Conservation (phyloP, 202 grass and related monocot species). For the Setaria viridis region DNA sequence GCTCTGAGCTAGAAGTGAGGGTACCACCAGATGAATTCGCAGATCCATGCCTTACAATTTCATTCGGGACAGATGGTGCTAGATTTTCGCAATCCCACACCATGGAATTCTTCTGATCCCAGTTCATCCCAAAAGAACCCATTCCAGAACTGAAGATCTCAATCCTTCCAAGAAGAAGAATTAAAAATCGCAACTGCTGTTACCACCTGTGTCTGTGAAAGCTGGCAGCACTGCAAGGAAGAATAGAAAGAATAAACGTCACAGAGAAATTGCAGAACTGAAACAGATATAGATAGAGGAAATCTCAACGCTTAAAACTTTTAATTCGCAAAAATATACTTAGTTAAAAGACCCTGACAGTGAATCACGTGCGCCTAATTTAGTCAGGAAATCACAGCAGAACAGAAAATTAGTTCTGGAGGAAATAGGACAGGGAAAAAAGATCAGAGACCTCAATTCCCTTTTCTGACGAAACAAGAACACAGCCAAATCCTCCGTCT, state of each 20-base stretch:
- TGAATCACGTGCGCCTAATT: neutral
- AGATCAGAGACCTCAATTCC: conserved; percentile 27
- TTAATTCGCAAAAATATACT: neutral
- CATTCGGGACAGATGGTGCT: neutral
- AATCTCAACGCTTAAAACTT: neutral
- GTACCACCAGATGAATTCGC: conserved; percentile 18
- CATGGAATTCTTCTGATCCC: conserved; percentile 45
- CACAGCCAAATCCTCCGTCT: neutral
- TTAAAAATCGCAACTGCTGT: conserved; percentile 27
- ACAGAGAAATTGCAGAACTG: neutral
- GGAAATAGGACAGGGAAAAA: neutral
- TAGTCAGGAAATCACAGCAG: neutral
- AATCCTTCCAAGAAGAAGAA: conserved; percentile 4
- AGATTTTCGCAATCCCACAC: conserved; percentile 50
- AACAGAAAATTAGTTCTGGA: neutral
- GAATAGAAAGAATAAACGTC: neutral
- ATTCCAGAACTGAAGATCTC: neutral
- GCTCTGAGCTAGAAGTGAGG: conserved; percentile 44
- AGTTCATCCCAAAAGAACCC: conserved; percentile 45
- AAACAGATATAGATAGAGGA: neutral
- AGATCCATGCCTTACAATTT: conserved; percentile 20
- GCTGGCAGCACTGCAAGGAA: neutral
- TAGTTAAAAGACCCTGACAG: neutral
- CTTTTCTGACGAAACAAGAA: conserved; percentile 12
- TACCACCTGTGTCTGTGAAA: conserved; percentile 3